These are phyloP conservation scores for Paramecium octaurelia DNA, from an alignment of 73 alveolate genomes.

Conservation along the genomic window DNA sequence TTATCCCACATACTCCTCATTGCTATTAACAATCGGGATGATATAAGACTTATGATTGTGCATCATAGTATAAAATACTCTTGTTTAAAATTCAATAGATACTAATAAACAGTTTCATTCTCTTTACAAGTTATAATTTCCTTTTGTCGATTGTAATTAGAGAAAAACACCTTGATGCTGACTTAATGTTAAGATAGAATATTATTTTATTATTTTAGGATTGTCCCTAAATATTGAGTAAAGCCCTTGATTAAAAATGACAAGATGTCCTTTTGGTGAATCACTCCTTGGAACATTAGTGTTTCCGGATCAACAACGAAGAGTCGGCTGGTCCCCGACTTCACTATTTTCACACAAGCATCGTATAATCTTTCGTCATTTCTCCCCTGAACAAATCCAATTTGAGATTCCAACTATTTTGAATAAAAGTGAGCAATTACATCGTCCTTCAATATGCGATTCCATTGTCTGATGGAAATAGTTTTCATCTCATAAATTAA, in stretches of 20 bases:
- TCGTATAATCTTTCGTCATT: conserved; percentile 3
- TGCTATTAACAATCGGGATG: background rate
- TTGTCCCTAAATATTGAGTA: background rate
- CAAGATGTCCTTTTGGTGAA: background rate
- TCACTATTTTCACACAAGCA: background rate
- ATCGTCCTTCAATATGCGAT: background rate
- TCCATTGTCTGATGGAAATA: conserved; percentile 4
- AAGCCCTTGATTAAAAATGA: conserved; percentile 17
- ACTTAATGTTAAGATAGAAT: background rate
- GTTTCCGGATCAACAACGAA: conserved; percentile 35
- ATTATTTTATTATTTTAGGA: background rate
- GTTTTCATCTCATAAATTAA: conserved; percentile 1
- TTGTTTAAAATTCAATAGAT: background rate
- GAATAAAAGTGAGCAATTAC: background rate
- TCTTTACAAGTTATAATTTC: background rate
- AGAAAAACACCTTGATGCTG: background rate
- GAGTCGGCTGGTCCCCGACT: background rate
- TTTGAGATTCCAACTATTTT: background rate
- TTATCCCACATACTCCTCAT: background rate
- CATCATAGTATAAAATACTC: conserved; percentile 31
- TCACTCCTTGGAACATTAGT: background rate
- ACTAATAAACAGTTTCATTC: background rate
- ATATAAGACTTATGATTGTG: background rate
- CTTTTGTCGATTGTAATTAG: background rate
- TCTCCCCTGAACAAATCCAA: conserved; percentile 12